Evolutionary conservation across 306 rosid genomes (phyloP), one percentile per base, ranked within the genome.

Genomic region (Vigna nakashimae): DNA sequence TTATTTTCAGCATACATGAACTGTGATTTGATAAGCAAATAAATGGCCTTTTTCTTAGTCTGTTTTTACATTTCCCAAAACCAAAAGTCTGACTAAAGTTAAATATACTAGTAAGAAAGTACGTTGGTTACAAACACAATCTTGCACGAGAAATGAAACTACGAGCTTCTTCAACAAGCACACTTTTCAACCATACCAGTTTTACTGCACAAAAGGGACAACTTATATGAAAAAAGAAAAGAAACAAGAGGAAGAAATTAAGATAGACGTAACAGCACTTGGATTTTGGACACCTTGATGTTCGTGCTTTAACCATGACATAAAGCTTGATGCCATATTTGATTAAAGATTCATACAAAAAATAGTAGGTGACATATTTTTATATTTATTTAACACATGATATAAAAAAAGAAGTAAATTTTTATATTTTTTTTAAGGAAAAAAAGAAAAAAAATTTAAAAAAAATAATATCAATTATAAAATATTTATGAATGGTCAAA

Each of bases 111-210:
- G 45, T 55, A 80, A 64, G 38, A 58, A 80, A 43, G 71, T 32
- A 49, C 22, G 62, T 70, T 73, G 66, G 74, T 63, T 71, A 69
- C 24, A 53, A 48, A 72, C 64, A 53, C 58, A 69, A 28, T 40
- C 48, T 78, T 74, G 64, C 73, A 64, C 73, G 78, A 40, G 68
- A 53, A 40, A 42, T 42, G 46, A 12, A 8, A 42, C 13, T 42
- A n/a, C 9, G 18, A n/a, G 76, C 85, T 86, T 86, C 80, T 20
- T 59, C 63, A 45, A 63, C 55, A 80, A 64, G 48, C 64, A 38
- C 60, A 43, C 36, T 20, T 63, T 67, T 53, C 8, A 15, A 48
- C 62, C 65, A 69, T 72, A 43, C 4, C 57, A 40, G 32, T 74
- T 51, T 20, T 12, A 43, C 18, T 53, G 30, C 67, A 51, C 69